Percentiles rank a stretch among this genome's conserved stretches.
Conservation (phyloP, 2,329 filamentous ascomycete genomes). For the Colletotrichum tabaci region DNA sequence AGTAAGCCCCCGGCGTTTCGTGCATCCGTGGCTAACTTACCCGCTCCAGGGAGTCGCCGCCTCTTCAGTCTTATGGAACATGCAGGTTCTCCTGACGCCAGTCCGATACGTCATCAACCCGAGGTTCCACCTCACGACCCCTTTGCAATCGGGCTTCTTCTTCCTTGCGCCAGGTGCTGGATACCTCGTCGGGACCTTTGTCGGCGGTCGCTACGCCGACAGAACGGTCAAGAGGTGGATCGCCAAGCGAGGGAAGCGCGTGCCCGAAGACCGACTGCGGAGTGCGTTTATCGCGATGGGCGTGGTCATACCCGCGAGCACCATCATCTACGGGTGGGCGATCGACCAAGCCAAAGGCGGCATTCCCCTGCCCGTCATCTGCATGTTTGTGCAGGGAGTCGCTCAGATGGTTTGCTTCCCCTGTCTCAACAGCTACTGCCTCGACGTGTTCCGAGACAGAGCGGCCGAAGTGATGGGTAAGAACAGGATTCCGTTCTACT, state of each 20-base stretch:
- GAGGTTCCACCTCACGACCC: constrained; percentile 74
- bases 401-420: constrained; percentile 80
- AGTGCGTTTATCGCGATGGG: constrained; percentile 73
- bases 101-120: constrained; percentile 81
- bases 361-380: constrained; percentile 70
- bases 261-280: constrained; percentile 79
- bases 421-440: constrained; percentile 72
- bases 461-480: constrained; percentile 41
- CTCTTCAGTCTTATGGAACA: constrained; percentile 78
- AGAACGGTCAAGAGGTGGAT: constrained; percentile 74
- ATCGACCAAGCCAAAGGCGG: constrained; percentile 55
- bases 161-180: constrained; percentile 79
- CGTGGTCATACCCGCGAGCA: constrained; percentile 72
- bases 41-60: constrained; percentile 62
- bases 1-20: not conserved
- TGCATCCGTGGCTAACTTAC: constrained; percentile 13
- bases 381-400: constrained; percentile 79
- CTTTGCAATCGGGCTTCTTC: constrained; percentile 77
- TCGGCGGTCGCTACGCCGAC: constrained; percentile 80
- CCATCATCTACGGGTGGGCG: constrained; percentile 78
- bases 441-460: constrained; percentile 40
- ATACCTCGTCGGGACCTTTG: constrained; percentile 76
- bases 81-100: constrained; percentile 77
- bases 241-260: constrained; percentile 67
- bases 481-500: not conserved